Evolutionary conservation across 768 basidiomycete genomes (phyloP).

Genomic region (Trametes gibbosa): DNA sequence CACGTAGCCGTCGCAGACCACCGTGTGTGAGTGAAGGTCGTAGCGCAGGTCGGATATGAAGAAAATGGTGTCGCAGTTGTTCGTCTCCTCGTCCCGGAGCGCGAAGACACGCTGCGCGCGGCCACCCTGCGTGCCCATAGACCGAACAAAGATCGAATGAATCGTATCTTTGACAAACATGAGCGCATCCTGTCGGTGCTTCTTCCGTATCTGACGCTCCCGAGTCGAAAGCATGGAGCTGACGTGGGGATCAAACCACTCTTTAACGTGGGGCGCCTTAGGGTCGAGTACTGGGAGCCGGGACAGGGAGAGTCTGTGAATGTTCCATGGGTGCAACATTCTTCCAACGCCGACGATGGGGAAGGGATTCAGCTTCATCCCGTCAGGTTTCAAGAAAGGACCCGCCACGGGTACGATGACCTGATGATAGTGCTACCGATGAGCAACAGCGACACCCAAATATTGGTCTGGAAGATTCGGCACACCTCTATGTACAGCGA

Average conservation of each 20-base stretch:
- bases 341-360: constrained; percentile 22
- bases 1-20: constrained; percentile 51
- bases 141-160: constrained; percentile 27
- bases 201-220: constrained; percentile 28
- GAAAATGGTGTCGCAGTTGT: constrained; percentile 38
- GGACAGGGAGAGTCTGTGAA: constrained; percentile 40
- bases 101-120: constrained; percentile 22
- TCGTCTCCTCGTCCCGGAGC: constrained; percentile 18
- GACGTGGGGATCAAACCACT: constrained; percentile 36
- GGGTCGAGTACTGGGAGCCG: constrained; percentile 34
- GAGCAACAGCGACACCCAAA: neutral
- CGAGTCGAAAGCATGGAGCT: constrained; percentile 33
- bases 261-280: constrained; percentile 6
- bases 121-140: constrained; percentile 27
- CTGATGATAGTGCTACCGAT: constrained; percentile 4
- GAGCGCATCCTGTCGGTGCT: constrained; percentile 27
- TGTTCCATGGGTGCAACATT: constrained; percentile 29
- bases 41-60: constrained; percentile 46
- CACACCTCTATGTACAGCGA: constrained; percentile 46
- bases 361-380: constrained; percentile 28
- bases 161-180: constrained; percentile 35
- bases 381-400: constrained; percentile 20
- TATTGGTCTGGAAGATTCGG: neutral
- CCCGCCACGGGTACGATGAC: constrained; percentile 24
- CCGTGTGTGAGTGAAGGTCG: constrained; percentile 37